Conservation (phyloP, 495 filamentous ascomycete species). For the Penicillium atrosanguineum region DNA sequence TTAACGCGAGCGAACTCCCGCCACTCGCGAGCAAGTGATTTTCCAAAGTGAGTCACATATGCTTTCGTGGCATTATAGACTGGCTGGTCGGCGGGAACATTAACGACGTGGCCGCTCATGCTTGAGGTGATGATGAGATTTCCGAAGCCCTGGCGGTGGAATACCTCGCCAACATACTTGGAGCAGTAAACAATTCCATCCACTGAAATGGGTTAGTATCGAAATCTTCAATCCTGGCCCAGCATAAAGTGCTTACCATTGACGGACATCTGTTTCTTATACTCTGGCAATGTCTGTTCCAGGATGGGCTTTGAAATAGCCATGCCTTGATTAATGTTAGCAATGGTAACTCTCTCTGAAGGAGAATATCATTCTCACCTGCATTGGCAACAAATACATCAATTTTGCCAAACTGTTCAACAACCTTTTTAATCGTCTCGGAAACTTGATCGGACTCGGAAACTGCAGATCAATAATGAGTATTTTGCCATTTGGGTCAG, state of each 20-base stretch:
- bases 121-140: slow-evolving; percentile 73
- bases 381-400: slow-evolving; percentile 50
- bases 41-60: slow-evolving; percentile 62
- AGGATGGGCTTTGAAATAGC: slow-evolving; percentile 49
- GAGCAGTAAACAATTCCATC: slow-evolving; percentile 35
- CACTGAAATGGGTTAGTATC: slow-evolving; percentile 1
- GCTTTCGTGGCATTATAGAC: slow-evolving; percentile 71
- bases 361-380: slow-evolving; percentile 1
- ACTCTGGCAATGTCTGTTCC: slow-evolving; percentile 47
- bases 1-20: slow-evolving; percentile 59
- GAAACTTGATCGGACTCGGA: slow-evolving; percentile 33
- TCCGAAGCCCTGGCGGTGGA: slow-evolving; percentile 50
- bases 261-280: slow-evolving; percentile 41
- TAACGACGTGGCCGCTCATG: slow-evolving; percentile 79
- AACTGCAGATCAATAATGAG: slow-evolving; percentile 21
- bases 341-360: background rate
- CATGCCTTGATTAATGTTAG: slow-evolving; percentile 35
- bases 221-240: background rate
- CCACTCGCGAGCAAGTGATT: slow-evolving; percentile 71
- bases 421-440: slow-evolving; percentile 30
- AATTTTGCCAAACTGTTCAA: slow-evolving; percentile 45
- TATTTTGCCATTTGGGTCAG: background rate
- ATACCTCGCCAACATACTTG: slow-evolving; percentile 55
- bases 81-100: slow-evolving; percentile 60
- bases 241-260: slow-evolving; percentile 27